Evolutionary conservation across 192 early-diverging fungal genomes (phyloP).

Genomic region (Rhizophagus prolifer): DNA sequence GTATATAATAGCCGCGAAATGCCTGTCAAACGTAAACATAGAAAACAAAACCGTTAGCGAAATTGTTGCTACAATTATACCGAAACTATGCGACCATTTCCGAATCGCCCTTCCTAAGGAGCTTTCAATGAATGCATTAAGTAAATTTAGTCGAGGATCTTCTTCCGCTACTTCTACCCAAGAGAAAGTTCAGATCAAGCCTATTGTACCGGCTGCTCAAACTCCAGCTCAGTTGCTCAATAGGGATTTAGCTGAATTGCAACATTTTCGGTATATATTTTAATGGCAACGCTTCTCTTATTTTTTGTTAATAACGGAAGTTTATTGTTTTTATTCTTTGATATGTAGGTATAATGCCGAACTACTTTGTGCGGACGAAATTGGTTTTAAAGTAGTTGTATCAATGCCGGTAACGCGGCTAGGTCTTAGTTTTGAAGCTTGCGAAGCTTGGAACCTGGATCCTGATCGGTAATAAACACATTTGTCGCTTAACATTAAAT

Average conservation of each 20-base stretch:
- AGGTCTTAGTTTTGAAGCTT: constrained; percentile 31
- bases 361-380: constrained; percentile 31
- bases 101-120: constrained; percentile 21
- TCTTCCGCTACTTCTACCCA: not conserved
- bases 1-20: constrained; percentile 1
- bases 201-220: not conserved
- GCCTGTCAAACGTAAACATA: constrained; percentile 14
- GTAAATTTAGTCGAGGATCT: not conserved
- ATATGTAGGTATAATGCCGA: constrained; percentile 24
- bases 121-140: constrained; percentile 12
- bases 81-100: constrained; percentile 23
- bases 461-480: constrained; percentile 19
- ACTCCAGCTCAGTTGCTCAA: constrained; percentile 5
- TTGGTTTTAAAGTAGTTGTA: constrained; percentile 29
- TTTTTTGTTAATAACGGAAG: not conserved
- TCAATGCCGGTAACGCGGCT: constrained; percentile 31
- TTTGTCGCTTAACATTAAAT: not conserved
- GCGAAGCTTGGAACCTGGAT: constrained; percentile 33
- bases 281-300: not conserved
- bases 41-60: constrained; percentile 23
- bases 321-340: not conserved
- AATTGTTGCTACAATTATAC: constrained; percentile 23
- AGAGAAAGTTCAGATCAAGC: not conserved
- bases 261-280: constrained; percentile 20
- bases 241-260: constrained; percentile 18